Evolutionary conservation across 2,329 filamentous ascomycete species (phyloP), one percentile per base, ranked within the genome.

Genomic region (Diaporthe humulicola): DNA sequence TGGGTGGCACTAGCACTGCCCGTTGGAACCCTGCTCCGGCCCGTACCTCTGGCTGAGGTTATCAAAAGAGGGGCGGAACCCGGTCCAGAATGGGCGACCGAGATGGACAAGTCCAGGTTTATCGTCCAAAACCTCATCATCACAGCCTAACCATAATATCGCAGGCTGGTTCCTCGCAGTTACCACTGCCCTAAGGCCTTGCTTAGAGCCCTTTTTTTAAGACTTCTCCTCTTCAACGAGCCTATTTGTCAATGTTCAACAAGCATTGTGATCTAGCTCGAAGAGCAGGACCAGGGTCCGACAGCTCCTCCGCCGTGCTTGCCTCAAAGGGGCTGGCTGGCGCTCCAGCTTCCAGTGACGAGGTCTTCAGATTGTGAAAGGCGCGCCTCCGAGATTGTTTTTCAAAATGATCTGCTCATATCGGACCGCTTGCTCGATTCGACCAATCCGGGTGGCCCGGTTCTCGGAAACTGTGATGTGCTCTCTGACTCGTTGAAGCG

Each of bases 401-500:
- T 5, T 30, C 9, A 10, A 45, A 19, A 25, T 8, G 40, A 9
- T 50, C 28, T 67, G 19, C 40, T 50, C 10, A 67, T 36, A 28
- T 22, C 28, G 60, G 60, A 25, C 42, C 36, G 30, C 61, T n/a
- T 67, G 42, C 61, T 45, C 61, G 17, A 67, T 67, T 10, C 25
- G 61, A 67, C 17, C 25, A 33, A 9, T 28, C 6, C 61, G 25
- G 7, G 61, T 67, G 61, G 52, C 38, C 28, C 28, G 61, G 61
- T 33, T 22, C 28, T 50, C 61, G 42, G 61, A 67, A 67, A 67
- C 61, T 67, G 61, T 50, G 42, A 67, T 67, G 61, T 15, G 42
- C 12, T 6, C 9, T 50, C 25, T 67, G 61, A 50, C 61, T 67
- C 61, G 61, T 36, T 19, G 25, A 38, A 52, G 42, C 42, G 19